Evolutionary conservation across 2,329 filamentous ascomycete genomes (phyloP).

Genomic region (Monosporascus ibericus): DNA sequence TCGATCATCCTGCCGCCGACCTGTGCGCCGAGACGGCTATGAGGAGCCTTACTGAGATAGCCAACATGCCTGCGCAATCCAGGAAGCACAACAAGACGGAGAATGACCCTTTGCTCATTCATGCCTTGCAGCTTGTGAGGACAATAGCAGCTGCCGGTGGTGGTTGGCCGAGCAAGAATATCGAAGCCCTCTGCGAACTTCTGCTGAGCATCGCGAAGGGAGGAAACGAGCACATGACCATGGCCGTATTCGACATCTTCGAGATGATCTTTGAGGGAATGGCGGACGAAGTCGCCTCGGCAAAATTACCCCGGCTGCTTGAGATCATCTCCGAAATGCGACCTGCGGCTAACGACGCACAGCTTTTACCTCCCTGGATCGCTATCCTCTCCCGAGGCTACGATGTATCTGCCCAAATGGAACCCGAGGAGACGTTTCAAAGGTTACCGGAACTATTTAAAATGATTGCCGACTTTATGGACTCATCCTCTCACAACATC

Average conservation of each 20-base stretch:
- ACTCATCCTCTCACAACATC: constrained; percentile 87
- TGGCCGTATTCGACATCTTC: constrained; percentile 95
- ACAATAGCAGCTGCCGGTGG: constrained; percentile 79
- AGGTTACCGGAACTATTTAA: constrained; percentile 81
- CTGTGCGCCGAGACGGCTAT: constrained; percentile 93
- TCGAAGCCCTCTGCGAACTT: constrained; percentile 84
- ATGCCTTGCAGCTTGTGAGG: constrained; percentile 88
- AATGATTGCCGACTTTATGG: constrained; percentile 73
- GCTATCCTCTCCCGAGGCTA: constrained; percentile 92
- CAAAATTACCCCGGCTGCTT: constrained; percentile 82
- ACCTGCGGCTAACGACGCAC: constrained; percentile 87
- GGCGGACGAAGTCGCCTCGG: constrained; percentile 76
- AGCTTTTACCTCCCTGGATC: constrained; percentile 92
- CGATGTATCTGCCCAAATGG: constrained; percentile 83
- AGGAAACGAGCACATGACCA: constrained; percentile 91
- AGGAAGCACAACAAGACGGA: constrained; percentile 64
- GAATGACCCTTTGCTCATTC: constrained; percentile 80
- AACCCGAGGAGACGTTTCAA: constrained; percentile 84
- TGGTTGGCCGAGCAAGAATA: constrained; percentile 95
- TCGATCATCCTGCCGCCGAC: constrained; percentile 91
- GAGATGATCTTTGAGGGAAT: constrained; percentile 94
- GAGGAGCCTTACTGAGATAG: constrained; percentile 70
- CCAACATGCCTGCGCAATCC: constrained; percentile 53
- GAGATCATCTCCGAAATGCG: constrained; percentile 90
- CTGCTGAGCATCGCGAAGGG: constrained; percentile 83